phyloP scores from a whole-genome alignment of 257 asterid genomes.

The Solanum commersonii region DNA sequence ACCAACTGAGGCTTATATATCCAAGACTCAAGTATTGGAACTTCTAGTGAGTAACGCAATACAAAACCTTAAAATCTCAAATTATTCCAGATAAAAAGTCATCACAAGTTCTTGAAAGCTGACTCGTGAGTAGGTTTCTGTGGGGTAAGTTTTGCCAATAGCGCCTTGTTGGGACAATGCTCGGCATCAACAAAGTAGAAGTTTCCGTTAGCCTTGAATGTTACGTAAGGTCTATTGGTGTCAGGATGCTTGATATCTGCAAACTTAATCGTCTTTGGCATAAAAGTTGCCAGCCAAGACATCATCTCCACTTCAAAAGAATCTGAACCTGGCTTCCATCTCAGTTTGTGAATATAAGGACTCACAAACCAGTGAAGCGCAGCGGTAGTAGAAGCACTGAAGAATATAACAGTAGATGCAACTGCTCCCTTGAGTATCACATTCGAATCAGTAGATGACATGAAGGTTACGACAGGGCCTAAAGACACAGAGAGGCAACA shows the following conservation, averaged over 20 bases:
- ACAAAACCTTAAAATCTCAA: not conserved
- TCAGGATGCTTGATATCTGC: conserved; percentile 69
- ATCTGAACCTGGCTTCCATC: conserved; percentile 95
- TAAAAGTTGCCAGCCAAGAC: conserved; percentile 79
- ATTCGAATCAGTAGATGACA: conserved; percentile 73
- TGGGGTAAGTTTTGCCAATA: conserved; percentile 77
- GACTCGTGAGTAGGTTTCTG: conserved; percentile 43
- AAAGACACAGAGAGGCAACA: conserved; percentile 89
- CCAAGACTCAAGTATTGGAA: not conserved
- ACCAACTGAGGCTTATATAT: not conserved
- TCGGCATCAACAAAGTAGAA: conserved; percentile 76
- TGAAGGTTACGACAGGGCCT: conserved; percentile 92
- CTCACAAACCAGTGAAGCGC: conserved; percentile 96
- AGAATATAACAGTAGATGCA: conserved; percentile 71
- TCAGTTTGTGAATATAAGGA: conserved; percentile 85
- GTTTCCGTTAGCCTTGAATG: conserved; percentile 65
- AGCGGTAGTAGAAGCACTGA: conserved; percentile 82
- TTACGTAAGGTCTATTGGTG: conserved; percentile 77
- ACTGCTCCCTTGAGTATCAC: conserved; percentile 91
- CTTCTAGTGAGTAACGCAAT: not conserved
- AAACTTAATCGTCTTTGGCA: conserved; percentile 62
- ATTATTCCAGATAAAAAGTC: not conserved
- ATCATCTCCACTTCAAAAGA: conserved; percentile 88
- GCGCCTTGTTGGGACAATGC: conserved; percentile 80
- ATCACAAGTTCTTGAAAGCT: conserved; percentile 67